Percentiles rank a stretch among this genome's conserved stretches.
These are phyloP conservation scores for Tephrocybe sp. DNA, from an alignment of 768 basidiomycete genomes.

Conservation along the genomic window DNA sequence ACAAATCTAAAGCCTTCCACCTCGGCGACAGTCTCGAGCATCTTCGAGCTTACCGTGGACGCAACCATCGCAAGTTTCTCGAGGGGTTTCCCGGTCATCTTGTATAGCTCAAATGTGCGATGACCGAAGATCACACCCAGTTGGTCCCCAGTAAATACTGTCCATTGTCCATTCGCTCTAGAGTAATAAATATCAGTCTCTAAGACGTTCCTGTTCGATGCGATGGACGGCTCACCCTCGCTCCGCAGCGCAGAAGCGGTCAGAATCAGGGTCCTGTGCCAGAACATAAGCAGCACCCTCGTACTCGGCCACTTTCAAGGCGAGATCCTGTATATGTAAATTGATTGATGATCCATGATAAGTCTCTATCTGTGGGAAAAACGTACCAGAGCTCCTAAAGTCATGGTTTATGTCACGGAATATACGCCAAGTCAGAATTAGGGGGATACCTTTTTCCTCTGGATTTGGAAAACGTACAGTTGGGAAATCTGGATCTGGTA, in stretches of 20 bases:
- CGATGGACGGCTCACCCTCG: conserved; percentile 41
- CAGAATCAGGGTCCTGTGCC: conserved; percentile 89
- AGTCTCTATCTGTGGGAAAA: neutral
- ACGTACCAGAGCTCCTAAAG: conserved; percentile 47
- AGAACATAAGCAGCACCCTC: conserved; percentile 62
- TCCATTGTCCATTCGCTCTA: conserved; percentile 55
- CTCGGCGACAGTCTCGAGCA: conserved; percentile 76
- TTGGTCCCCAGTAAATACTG: conserved; percentile 81
- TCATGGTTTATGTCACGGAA: neutral
- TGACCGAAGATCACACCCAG: conserved; percentile 56
- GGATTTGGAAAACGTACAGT: conserved; percentile 88
- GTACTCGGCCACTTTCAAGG: conserved; percentile 57
- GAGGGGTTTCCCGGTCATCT: conserved; percentile 37
- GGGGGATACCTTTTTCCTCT: conserved; percentile 71
- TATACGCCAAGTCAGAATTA: neutral
- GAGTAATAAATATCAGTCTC: conserved; percentile 23
- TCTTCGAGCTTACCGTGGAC: conserved; percentile 88
- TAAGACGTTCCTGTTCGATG: neutral
- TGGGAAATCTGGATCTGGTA: conserved; percentile 82
- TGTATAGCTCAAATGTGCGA: conserved; percentile 39
- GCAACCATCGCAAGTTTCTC: conserved; percentile 81
- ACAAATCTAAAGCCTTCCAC: conserved; percentile 79
- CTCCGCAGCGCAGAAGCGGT: conserved; percentile 79
- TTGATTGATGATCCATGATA: conserved; percentile 1
- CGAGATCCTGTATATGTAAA: conserved; percentile 53